Evolutionary conservation across 2,329 filamentous ascomycete species (phyloP), one percentile per base, ranked within the genome.

Genomic region (Cercospora beticola): DNA sequence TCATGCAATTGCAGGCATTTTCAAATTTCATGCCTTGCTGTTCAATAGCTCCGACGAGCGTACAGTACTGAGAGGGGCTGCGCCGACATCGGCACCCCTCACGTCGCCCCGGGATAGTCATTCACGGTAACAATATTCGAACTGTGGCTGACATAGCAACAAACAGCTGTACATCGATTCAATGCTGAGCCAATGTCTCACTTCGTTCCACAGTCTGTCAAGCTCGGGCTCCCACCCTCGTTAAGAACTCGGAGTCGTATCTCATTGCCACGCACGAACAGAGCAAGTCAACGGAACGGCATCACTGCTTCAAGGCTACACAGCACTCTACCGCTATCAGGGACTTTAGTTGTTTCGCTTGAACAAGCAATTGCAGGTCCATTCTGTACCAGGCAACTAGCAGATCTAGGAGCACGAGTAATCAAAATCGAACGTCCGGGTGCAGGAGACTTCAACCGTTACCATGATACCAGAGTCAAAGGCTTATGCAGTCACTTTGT

Each of bases 381-480:
- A 10, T 75, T 75, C 65, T 75, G 73, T 63, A 76, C 74, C n/a
- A 81, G 83, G 62, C 82, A 83, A n/a, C 78, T 83, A 3, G 82
- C 81, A 23, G 82, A 83, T 64, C 82, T 82, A 60, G 81, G 82
- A 0, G 82, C 82, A 8, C 72, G 75, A 10, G 79, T 84, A 0
- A 78, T 83, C 65, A 83, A 82, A 71, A 73, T 82, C 56, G 82
- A 83, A 66, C 76, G 82, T 66, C 75, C 57, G 28, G 74, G 64
- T 52, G 69, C 52, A 68, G 77, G 74, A 64, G 76, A 76, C 67
- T 63, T 76, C 71, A 75, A 75, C 56, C 71, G 74, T 30, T 43
- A 74, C 59, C 73, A 76, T 67, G 75, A 76, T 66, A 63, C 61
- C n/a, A 65, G 75, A 30, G 71, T 75, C 49, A 72, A 72, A 33